Percentiles rank a stretch among this genome's conserved stretches.
Conservation (phyloP, 1,139 yeast genomes). For the Hyphopichia wangnamkhiaoensis region DNA sequence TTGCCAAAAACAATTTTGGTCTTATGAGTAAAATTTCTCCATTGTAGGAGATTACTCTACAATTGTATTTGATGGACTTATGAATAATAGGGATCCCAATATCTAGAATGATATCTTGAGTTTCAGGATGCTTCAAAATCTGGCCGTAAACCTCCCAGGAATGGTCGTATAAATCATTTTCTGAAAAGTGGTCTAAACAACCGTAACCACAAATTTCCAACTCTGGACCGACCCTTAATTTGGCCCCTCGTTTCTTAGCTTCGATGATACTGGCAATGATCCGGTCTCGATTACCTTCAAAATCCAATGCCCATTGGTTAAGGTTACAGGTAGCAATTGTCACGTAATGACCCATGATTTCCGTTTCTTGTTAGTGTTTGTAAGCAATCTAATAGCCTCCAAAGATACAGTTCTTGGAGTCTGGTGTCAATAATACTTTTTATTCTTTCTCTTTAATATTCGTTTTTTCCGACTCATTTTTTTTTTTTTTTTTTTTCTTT, state of each 20-base stretch:
- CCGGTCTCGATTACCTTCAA: conserved; percentile 93
- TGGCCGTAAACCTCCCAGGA: conserved; percentile 93
- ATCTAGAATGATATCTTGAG: conserved; percentile 79
- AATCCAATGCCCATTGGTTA: conserved; percentile 98
- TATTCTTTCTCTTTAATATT: not conserved
- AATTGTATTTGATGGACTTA: conserved; percentile 85
- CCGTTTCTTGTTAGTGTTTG: no score
- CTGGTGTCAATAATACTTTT: no score
- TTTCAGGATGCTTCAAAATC: conserved; percentile 63
- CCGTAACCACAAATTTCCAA: conserved; percentile 94
- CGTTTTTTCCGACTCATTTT: not conserved
- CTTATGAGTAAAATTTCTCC: conserved; percentile 80
- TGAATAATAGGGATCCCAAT: conserved; percentile 94
- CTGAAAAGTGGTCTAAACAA: conserved; percentile 92
- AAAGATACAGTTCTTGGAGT: no score
- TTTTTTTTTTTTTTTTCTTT: not conserved
- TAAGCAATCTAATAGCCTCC: no score
- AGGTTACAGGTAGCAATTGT: conserved; percentile 68
- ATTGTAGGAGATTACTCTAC: conserved; percentile 80
- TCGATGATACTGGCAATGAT: conserved; percentile 75
- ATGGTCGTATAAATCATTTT: conserved; percentile 83
- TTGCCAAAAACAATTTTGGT: conserved; percentile 90
- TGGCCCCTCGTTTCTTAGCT: conserved; percentile 78
- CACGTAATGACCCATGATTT: conserved; percentile 61
- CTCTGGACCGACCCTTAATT: conserved; percentile 94